phyloP scores from a whole-genome alignment of 306 rosid species.

The Cucumis cinereus region DNA sequence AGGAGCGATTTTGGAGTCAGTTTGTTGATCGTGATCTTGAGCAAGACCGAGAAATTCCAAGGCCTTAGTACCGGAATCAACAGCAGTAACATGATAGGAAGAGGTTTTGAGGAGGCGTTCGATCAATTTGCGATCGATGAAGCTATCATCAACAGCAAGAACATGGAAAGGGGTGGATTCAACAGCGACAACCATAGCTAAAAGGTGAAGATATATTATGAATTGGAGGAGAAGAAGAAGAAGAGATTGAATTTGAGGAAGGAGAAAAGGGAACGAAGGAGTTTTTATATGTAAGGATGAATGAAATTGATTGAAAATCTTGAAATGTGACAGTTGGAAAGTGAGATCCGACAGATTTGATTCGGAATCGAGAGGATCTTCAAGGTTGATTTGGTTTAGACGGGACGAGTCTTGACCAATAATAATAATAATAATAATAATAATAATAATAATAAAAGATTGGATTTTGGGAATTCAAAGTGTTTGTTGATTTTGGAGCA shows the following conservation, averaged over 20 bases:
- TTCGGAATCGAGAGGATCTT: slow-evolving; percentile 50
- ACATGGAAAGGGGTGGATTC: slow-evolving; percentile 53
- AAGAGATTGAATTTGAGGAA: neutral
- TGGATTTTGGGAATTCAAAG: neutral
- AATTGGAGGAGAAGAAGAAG: neutral
- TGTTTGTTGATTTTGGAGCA: neutral
- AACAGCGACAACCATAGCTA: slow-evolving; percentile 44
- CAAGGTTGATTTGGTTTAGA: slow-evolving; percentile 30
- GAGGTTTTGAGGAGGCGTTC: slow-evolving; percentile 77
- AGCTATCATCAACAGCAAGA: slow-evolving; percentile 79
- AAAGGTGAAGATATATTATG: neutral
- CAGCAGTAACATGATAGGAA: slow-evolving; percentile 75
- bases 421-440: no score
- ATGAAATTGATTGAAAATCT: slow-evolving; percentile 10
- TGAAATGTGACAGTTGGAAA: slow-evolving; percentile 46
- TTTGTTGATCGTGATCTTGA: slow-evolving; percentile 16
- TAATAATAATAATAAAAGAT: no score
- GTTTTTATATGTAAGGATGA: slow-evolving; percentile 23
- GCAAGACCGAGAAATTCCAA: slow-evolving; percentile 54
- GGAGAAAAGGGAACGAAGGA: slow-evolving; percentile 8
- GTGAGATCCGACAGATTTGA: slow-evolving; percentile 51
- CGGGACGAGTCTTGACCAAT: neutral
- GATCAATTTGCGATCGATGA: slow-evolving; percentile 73
- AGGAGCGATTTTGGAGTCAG: slow-evolving; percentile 8
- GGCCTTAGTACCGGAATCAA: slow-evolving; percentile 73